Conservation (phyloP, 2,329 filamentous ascomycete genomes). For the Zymoseptoria passerinii region DNA sequence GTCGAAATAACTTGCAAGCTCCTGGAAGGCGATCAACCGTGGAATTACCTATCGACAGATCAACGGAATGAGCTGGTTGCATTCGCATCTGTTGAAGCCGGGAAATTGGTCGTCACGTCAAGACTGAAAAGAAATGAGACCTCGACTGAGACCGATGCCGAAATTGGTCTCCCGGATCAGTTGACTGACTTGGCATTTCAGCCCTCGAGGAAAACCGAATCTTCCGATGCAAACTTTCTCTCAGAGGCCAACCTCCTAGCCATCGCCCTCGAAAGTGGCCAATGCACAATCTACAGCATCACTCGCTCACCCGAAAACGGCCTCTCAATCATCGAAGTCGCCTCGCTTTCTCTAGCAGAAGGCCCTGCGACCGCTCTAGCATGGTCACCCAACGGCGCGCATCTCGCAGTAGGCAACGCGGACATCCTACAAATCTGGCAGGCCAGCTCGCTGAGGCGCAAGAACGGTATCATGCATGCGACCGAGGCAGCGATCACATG, state of each 20-base stretch:
- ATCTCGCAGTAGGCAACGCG: constrained; percentile 38
- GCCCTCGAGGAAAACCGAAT: constrained; percentile 6
- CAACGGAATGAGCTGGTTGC: constrained; percentile 25
- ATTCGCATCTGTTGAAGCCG: constrained; percentile 24
- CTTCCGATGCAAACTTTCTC: neutral
- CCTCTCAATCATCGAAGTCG: constrained; percentile 9
- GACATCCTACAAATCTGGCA: constrained; percentile 40
- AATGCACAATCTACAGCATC: constrained; percentile 35
- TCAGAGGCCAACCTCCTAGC: constrained; percentile 26
- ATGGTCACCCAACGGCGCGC: constrained; percentile 37
- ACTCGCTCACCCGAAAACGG: constrained; percentile 2
- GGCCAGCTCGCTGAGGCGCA: constrained; percentile 16
- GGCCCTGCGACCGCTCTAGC: constrained; percentile 34
- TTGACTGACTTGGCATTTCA: constrained; percentile 36
- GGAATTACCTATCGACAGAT: constrained; percentile 33
- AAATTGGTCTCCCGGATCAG: constrained; percentile 9
- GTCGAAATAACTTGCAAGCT: constrained; percentile 12
- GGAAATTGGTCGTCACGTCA: constrained; percentile 29
- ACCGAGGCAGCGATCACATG: constrained; percentile 20
- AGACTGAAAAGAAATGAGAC: constrained; percentile 3
- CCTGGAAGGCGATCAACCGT: constrained; percentile 7
- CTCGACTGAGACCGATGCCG: constrained; percentile 2
- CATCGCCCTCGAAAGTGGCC: constrained; percentile 35
- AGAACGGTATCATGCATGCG: constrained; percentile 9
- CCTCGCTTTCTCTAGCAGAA: constrained; percentile 17